These are phyloP conservation scores for Posidonia oceanica DNA, from an alignment of 116 monocot species.

Conservation along the genomic window DNA sequence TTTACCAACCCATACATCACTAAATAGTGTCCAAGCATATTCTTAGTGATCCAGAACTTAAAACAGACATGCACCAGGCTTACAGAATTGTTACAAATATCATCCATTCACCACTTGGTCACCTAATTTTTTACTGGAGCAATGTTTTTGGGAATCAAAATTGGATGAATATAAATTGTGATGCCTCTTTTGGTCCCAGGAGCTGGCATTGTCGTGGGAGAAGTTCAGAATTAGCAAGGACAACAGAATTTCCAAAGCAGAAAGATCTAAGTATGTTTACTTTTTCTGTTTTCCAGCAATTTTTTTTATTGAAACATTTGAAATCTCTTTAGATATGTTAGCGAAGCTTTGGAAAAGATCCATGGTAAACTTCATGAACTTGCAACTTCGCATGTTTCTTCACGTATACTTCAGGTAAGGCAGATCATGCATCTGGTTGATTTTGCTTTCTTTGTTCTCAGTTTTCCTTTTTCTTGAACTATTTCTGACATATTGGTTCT, in stretches of 20 bases:
- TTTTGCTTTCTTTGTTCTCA: background rate
- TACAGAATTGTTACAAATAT: too few species aligned
- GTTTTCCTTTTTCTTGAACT: background rate
- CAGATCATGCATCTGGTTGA: background rate
- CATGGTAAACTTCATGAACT: conserved; percentile 67
- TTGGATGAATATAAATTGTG: too few species aligned
- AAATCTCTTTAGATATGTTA: conserved; percentile 47
- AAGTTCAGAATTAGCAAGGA: conserved; percentile 57
- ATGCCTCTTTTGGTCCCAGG: conserved; percentile 20
- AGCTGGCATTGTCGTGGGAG: conserved; percentile 77
- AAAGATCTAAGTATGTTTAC: conserved; percentile 48
- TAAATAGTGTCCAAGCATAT: too few species aligned
- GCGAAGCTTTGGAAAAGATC: conserved; percentile 69
- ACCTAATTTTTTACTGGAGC: too few species aligned
- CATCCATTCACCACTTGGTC: too few species aligned
- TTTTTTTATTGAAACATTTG: background rate
- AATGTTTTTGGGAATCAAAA: too few species aligned
- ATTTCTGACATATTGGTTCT: background rate
- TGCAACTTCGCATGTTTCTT: conserved; percentile 78
- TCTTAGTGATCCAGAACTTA: too few species aligned
- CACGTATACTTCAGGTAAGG: conserved; percentile 90
- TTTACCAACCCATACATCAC: too few species aligned
- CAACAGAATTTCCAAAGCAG: conserved; percentile 29
- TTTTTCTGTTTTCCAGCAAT: background rate
- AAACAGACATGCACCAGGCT: too few species aligned